Base-by-base conservation (phyloP, 2,329 filamentous ascomycete species). In the Corynespora cassiicola region DNA sequence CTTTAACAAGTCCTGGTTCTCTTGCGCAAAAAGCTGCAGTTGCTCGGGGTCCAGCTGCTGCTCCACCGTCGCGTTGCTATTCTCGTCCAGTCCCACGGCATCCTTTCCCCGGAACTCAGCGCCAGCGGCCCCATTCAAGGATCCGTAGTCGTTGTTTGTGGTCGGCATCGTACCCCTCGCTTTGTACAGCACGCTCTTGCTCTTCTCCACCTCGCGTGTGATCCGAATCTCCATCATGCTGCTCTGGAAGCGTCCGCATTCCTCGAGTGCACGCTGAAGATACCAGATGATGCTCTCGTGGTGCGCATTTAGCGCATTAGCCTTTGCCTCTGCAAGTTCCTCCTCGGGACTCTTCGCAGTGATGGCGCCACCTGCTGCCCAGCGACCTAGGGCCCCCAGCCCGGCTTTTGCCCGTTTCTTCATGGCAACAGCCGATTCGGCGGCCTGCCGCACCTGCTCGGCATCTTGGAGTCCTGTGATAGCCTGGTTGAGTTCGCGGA, bases 161-260 rank as follows among this genome's bases (percentile, higher is more conserved):
- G 45, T 33, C 11, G 63, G 54, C 33, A 62, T 56, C 6, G 56
- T 60, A 3, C 58, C 70, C 35, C 76, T 75, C 3, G 80, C 77
- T 66, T 89, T 91, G 50, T 90, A 87, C 39, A 96, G 73, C 42
- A 92, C 80, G 61, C 88, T 95, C 70, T 89, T 88, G 60, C 85
- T 91, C 80, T 88, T 94, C 73, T 97, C 91, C 67, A 92, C 78
- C 66, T 95, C 89, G 37, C 94, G 77, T 60, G 84, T 84, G 52
- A 97, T 75, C 55, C 94, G 75, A 59, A 88, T 87, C 72, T 96
- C 91, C 79, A 97, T 96, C 90, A 97, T 96, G 33, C 80, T 81
- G 56, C 89, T 84, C 74, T 97, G 92, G 48, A 86, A 83, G 56
- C 82, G 79, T 26, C 87, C 86, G 39, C 86, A 90, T 50, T 82